Evolutionary conservation across 192 early-diverging fungal genomes (phyloP), one percentile per base, ranked within the genome.

Genomic region (Coemansia sp.): DNA sequence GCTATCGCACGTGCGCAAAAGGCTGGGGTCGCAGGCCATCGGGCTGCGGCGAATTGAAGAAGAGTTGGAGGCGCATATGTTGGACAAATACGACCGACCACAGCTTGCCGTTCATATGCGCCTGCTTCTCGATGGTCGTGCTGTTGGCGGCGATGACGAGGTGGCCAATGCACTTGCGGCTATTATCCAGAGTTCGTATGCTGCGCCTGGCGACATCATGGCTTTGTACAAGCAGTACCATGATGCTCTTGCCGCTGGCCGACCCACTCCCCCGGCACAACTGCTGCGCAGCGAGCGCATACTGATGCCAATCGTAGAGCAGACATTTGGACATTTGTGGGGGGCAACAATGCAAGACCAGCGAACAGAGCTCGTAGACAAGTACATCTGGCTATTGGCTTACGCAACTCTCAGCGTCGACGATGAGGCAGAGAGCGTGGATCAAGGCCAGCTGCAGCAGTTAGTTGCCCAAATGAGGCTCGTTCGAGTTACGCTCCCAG

Each of bases 321-420:
- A 82, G 56, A 65, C 66, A 36, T 82, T 82, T 67, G 73, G 78
- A 38, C 67, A 69, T 22, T 42, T 81, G 39, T 81, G 78, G 78
- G 47, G 67, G 4, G 49, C 37, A 2, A 56, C 62, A 9, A 32
- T 41, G 25, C 49, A 58, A 40, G 60, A 67, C 39, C 38, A 41
- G 19, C 74, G 68, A 22, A 40, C 61, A 0, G 74, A 73, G 7
- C 66, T 77, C 15, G 60, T 73, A 35, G 47, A 63, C 61, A 73
- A 73, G 37, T 74, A 74, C 42, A 56, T 82, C 25, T 82, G 80
- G 80, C 71, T 82, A 11, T 63, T 77, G 4, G 80, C 80, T 8
- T 82, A 77, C 53, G 75, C 71, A 4, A 60, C 64, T 5, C 47
- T 68, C 24, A 62, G 67, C 37, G 49, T 67, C n/a, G 43, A 54